Percentiles rank a stretch among this genome's conserved stretches.
These are phyloP conservation scores for Xerocomellus chrysenteron DNA, from an alignment of 768 basidiomycete species.

Conservation along the genomic window DNA sequence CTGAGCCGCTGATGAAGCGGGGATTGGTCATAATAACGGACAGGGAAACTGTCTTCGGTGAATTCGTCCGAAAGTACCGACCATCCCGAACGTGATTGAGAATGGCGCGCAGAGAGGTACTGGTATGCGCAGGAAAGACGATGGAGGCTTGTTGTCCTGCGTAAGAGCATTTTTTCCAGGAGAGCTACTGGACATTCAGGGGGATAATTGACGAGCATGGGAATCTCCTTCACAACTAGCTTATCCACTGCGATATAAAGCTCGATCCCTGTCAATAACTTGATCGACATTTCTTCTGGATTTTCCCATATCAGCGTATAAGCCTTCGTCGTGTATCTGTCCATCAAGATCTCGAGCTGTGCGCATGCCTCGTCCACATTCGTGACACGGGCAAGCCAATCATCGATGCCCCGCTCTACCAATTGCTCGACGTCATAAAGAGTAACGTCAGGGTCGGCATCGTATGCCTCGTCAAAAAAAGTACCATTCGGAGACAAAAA, in stretches of 20 bases:
- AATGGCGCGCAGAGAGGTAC: slow-evolving; percentile 35
- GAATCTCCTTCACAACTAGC: slow-evolving; percentile 16
- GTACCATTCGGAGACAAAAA: slow-evolving; percentile 14
- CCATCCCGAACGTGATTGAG: slow-evolving; percentile 4
- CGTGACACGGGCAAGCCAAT: slow-evolving; percentile 28
- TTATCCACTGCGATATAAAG: slow-evolving; percentile 36
- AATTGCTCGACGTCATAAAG: slow-evolving; percentile 39
- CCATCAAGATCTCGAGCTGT: slow-evolving; percentile 18
- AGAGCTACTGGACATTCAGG: slow-evolving; percentile 28
- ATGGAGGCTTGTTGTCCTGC: slow-evolving; percentile 27
- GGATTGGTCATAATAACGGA: slow-evolving; percentile 35
- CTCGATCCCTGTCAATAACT: slow-evolving; percentile 37
- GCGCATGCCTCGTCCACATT: slow-evolving; percentile 5
- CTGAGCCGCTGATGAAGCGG: slow-evolving; percentile 24
- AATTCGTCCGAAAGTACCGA: slow-evolving; percentile 34
- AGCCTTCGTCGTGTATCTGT: slow-evolving; percentile 25
- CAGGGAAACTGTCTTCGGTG: slow-evolving; percentile 26
- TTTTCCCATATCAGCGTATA: not conserved
- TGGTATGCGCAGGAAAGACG: slow-evolving; percentile 25
- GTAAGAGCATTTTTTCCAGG: slow-evolving; percentile 26
- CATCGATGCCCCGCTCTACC: slow-evolving; percentile 30
- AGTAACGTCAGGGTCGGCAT: slow-evolving; percentile 10
- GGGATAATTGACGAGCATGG: slow-evolving; percentile 31
- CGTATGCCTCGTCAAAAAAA: slow-evolving; percentile 5
- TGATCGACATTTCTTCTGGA: slow-evolving; percentile 38